phyloP scores from a whole-genome alignment of 257 asterid genomes.

The Agastache rugosa region DNA sequence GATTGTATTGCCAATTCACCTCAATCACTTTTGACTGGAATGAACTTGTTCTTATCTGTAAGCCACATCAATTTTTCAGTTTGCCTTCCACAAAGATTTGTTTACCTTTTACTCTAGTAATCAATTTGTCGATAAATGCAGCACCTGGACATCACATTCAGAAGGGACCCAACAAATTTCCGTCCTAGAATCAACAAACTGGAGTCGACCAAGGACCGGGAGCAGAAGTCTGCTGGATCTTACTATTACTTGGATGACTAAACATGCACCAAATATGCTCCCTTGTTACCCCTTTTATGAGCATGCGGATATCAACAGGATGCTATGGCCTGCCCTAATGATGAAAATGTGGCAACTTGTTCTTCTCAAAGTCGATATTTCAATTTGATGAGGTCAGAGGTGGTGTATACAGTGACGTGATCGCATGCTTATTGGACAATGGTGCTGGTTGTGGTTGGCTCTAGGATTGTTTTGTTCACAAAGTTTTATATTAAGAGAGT shows the following conservation, averaged over 20 bases:
- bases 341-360: not conserved
- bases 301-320: constrained; percentile 22
- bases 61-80: constrained; percentile 39
- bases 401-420: constrained; percentile 11
- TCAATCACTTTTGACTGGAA: constrained; percentile 93
- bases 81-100: not conserved
- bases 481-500: constrained; percentile 33
- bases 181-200: constrained; percentile 96
- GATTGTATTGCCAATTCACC: constrained; percentile 94
- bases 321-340: constrained; percentile 21
- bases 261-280: constrained; percentile 28
- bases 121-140: constrained; percentile 40
- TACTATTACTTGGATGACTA: constrained; percentile 92
- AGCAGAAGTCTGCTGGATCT: constrained; percentile 94
- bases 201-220: constrained; percentile 96
- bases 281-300: constrained; percentile 29
- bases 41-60: constrained; percentile 97
- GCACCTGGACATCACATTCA: constrained; percentile 95
- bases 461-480: constrained; percentile 21
- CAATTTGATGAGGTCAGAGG: constrained; percentile 20
- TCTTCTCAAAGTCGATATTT: constrained; percentile 5
- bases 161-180: constrained; percentile 95
- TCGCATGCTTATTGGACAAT: constrained; percentile 24
- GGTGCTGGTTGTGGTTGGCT: constrained; percentile 25
- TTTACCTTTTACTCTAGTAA: not conserved